Conservation (phyloP, 2,329 filamentous ascomycete genomes). For the Aspergillus sp. region DNA sequence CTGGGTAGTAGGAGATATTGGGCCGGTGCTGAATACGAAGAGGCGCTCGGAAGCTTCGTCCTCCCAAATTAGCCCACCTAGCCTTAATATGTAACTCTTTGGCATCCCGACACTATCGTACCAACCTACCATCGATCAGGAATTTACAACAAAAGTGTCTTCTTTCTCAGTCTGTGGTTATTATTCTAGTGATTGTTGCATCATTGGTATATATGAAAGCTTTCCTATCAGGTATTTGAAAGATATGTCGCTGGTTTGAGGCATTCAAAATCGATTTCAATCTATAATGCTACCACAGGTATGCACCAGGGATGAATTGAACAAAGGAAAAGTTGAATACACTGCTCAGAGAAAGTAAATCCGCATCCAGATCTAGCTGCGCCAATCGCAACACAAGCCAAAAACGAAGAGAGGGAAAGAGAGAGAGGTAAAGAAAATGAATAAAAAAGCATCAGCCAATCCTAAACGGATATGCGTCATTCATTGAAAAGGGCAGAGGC, state of each 20-base stretch:
- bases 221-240: too few relatives aligned
- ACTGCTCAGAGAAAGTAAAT: constrained; percentile 7
- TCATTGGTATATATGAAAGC: too few relatives aligned
- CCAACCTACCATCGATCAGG: too few relatives aligned
- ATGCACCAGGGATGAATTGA: background rate
- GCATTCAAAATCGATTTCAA: background rate
- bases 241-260: too few relatives aligned
- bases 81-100: background rate
- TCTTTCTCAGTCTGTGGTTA: too few relatives aligned
- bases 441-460: constrained; percentile 16
- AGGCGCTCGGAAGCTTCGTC: background rate
- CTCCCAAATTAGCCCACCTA: background rate
- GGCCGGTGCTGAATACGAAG: background rate
- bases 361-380: constrained; percentile 23
- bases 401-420: constrained; percentile 1
- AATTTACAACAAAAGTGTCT: too few relatives aligned
- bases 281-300: background rate
- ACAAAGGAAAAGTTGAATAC: background rate
- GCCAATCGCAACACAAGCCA: constrained; percentile 11
- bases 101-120: too few relatives aligned
- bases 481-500: constrained; percentile 16
- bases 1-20: too few relatives aligned
- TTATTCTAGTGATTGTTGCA: too few relatives aligned
- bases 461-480: constrained; percentile 17
- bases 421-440: background rate